Evolutionary conservation across 257 asterid species (phyloP).

Genomic region (Solanum lycopersicoides): DNA sequence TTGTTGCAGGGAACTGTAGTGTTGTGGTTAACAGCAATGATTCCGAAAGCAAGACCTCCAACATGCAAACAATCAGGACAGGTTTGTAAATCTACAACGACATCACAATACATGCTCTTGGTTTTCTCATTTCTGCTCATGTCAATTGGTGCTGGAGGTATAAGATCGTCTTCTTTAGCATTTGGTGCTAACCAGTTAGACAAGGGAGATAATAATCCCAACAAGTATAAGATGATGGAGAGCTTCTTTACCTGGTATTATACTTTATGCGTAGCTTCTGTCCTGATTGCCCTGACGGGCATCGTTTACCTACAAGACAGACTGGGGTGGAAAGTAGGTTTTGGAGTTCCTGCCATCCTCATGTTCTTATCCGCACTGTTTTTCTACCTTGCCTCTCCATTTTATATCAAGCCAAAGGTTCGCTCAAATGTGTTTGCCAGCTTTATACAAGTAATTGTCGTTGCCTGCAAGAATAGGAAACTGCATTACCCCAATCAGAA

Average conservation of each 20-base stretch:
- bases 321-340: slow-evolving; percentile 56
- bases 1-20: slow-evolving; percentile 32
- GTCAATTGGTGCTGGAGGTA: slow-evolving; percentile 65
- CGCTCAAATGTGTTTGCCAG: slow-evolving; percentile 33
- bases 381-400: slow-evolving; percentile 33
- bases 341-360: slow-evolving; percentile 47
- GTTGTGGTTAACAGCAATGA: slow-evolving; percentile 63
- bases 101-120: slow-evolving; percentile 24
- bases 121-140: slow-evolving; percentile 37
- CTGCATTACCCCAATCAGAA: slow-evolving; percentile 8
- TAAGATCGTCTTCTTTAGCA: slow-evolving; percentile 53
- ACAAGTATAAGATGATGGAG: slow-evolving; percentile 27
- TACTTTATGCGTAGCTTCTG: slow-evolving; percentile 33
- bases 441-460: slow-evolving; percentile 31
- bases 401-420: slow-evolving; percentile 30
- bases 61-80: slow-evolving; percentile 19
- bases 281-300: slow-evolving; percentile 39
- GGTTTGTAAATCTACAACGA: slow-evolving; percentile 26
- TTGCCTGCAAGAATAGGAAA: slow-evolving; percentile 32
- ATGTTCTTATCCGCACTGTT: slow-evolving; percentile 34
- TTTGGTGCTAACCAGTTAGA: slow-evolving; percentile 68
- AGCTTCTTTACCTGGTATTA: slow-evolving; percentile 67
- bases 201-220: slow-evolving; percentile 8
- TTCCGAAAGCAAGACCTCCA: slow-evolving; percentile 36
- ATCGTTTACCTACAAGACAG: slow-evolving; percentile 58